These are phyloP conservation scores for Phytophthora megakarya DNA, from an alignment of 352 stramenopile genomes.

Conservation along the genomic window DNA sequence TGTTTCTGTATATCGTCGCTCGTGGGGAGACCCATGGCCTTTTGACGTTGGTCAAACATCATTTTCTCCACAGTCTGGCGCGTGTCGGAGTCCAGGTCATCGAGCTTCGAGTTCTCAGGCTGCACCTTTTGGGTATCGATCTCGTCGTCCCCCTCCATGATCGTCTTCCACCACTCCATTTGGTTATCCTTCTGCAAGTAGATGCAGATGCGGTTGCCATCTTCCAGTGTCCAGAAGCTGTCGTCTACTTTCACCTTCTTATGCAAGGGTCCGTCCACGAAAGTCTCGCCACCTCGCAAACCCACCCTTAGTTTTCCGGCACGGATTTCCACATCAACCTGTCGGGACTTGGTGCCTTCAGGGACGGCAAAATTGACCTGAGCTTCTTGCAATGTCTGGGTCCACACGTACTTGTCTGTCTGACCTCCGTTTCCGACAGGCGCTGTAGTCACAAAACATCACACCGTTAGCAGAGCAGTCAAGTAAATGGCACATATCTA, in stretches of 20 bases:
- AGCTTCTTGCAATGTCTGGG: slow-evolving; percentile 97
- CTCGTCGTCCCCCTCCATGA: slow-evolving; percentile 94
- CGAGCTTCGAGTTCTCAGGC: slow-evolving; percentile 98
- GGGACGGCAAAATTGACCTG: slow-evolving; percentile 93
- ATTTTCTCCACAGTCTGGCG: slow-evolving; percentile 99
- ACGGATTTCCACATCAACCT: slow-evolving; percentile 93
- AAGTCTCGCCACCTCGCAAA: slow-evolving; percentile 69
- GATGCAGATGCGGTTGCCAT: slow-evolving; percentile 89
- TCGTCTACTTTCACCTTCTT: slow-evolving; percentile 98
- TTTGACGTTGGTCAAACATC: slow-evolving; percentile 99
- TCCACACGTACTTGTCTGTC: slow-evolving; percentile 97
- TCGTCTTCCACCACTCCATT: slow-evolving; percentile 99
- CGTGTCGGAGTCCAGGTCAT: slow-evolving; percentile 98
- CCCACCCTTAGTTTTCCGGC: slow-evolving; percentile 91
- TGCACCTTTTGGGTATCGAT: slow-evolving; percentile 99
- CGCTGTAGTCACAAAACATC: slow-evolving; percentile 45
- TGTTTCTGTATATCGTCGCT: slow-evolving; percentile 98
- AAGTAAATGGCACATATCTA: slow-evolving; percentile 1
- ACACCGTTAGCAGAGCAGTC: slow-evolving; percentile 15
- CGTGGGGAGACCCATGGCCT: slow-evolving; percentile 96
- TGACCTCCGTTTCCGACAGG: slow-evolving; percentile 91
- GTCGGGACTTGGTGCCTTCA: slow-evolving; percentile 91
- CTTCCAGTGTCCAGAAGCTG: slow-evolving; percentile 98
- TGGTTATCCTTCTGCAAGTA: slow-evolving; percentile 98
- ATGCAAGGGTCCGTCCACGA: slow-evolving; percentile 93